phyloP scores from a whole-genome alignment of 2,329 filamentous ascomycete genomes.

The Paramyrothecium roridum region DNA sequence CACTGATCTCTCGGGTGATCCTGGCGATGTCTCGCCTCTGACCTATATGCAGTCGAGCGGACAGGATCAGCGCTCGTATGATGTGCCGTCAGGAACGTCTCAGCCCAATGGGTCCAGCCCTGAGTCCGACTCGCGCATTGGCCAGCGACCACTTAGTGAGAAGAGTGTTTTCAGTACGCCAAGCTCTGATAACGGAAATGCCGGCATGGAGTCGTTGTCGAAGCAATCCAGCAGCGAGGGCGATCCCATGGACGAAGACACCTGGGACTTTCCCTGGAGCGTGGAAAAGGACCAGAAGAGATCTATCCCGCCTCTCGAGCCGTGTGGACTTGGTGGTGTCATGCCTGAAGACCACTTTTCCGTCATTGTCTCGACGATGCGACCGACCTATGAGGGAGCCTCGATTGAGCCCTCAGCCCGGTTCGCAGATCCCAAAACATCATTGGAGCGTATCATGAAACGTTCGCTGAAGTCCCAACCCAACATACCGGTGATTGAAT shows the following conservation, averaged over 20 bases:
- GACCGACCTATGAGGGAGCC: conserved; percentile 27
- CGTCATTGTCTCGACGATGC: conserved; percentile 49
- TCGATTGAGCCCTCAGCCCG: not conserved
- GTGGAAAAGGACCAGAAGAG: conserved; percentile 33
- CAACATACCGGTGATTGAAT: conserved; percentile 24
- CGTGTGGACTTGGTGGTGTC: conserved; percentile 57
- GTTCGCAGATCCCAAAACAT: conserved; percentile 19
- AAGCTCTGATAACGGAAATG: conserved; percentile 18
- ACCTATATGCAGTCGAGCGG: conserved; percentile 47
- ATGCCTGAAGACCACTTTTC: conserved; percentile 63
- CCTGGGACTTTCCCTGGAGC: conserved; percentile 44
- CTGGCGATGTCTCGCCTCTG: conserved; percentile 42
- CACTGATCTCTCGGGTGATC: conserved; percentile 73
- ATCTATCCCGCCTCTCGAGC: conserved; percentile 41
- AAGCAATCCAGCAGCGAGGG: conserved; percentile 19
- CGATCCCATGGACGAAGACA: conserved; percentile 34
- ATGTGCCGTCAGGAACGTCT: conserved; percentile 7
- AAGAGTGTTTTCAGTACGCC: conserved; percentile 11
- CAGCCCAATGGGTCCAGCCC: conserved; percentile 32
- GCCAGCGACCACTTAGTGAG: conserved; percentile 48
- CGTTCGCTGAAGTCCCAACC: conserved; percentile 5
- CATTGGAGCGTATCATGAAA: conserved; percentile 35
- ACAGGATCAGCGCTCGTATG: conserved; percentile 25
- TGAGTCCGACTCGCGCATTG: conserved; percentile 48
- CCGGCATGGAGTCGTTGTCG: conserved; percentile 27